Percentiles rank a stretch among this genome's conserved stretches.
Evolutionary conservation across 805 yeast genomes (phyloP).

Genomic region (Metschnikowia continentalis): DNA sequence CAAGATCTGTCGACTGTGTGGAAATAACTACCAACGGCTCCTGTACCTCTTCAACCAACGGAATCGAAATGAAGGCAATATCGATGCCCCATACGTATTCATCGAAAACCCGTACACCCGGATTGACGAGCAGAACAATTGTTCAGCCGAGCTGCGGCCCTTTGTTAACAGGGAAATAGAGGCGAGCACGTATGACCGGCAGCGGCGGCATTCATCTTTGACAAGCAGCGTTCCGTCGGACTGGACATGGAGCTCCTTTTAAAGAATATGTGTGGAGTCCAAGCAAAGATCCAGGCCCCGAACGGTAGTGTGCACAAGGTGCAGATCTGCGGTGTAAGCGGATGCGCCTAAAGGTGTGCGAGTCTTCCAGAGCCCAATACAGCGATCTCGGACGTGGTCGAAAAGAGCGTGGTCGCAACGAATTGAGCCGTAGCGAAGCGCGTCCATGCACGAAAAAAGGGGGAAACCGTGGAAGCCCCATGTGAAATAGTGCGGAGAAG

Average conservation of each 20-base stretch:
- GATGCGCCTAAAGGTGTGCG: neutral
- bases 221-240: slow-evolving; percentile 23
- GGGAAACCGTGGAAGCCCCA: neutral
- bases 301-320: neutral
- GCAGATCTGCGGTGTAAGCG: neutral
- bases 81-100: slow-evolving; percentile 21
- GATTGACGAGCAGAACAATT: neutral
- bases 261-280: neutral
- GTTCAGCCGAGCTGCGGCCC: neutral
- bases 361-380: neutral
- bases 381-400: neutral
- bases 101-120: slow-evolving; percentile 31
- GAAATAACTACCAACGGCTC: slow-evolving; percentile 15
- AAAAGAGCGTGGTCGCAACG: neutral
- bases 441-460: slow-evolving; percentile 2
- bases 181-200: slow-evolving; percentile 1
- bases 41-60: slow-evolving; percentile 29
- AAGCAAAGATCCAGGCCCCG: neutral
- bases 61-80: slow-evolving; percentile 15
- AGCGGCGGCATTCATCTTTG: neutral
- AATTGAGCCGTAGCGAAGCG: neutral
- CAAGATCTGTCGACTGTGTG: slow-evolving; percentile 19
- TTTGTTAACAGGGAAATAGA: neutral
- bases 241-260: slow-evolving; percentile 55
- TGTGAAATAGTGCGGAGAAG: neutral